Evolutionary conservation across 257 asterid genomes (phyloP), one percentile per base, ranked within the genome.

Genomic region (Nicotiana benthamiana): DNA sequence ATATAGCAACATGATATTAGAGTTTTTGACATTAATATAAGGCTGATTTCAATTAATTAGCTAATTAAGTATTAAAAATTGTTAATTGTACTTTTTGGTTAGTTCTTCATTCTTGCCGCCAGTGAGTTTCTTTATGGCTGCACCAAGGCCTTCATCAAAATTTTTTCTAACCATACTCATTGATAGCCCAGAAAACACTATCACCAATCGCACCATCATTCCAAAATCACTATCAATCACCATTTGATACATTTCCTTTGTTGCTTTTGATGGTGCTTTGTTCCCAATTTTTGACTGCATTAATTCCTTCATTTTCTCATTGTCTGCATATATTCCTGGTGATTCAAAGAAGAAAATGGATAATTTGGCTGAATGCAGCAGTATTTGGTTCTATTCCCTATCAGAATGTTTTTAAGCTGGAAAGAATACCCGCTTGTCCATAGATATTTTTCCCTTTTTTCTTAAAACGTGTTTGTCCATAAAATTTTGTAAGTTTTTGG

Each of bases 311-410:
- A 92, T 86, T 68, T 86, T 88, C 80, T 90, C 92, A 63, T 84
- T 80, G 83, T 93, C 95, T 78, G 97, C 90, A 81, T 90, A 89
- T 56, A 90, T 84, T 81, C 97, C 95, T 93, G 92, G 86, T 82
- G 62, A 1, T 36, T 59, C 68, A 26, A 20, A 84, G 24, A 28
- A 36, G 46, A 1, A 12, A 65, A 5, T 64, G 46, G 72, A 28
- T 64, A 64, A 7, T 64, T 64, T 63, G 76, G 6, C 6, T 68
- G 2, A 36, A 0, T 36, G 1, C 0, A 0, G 54, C 54, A 48
- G 54, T 48, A 11, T 11, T 9, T 2, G 15, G 10, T 48, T 48
- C 53, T 48, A 48, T 10, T 12, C 4, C 16, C 54, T 48, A 48
- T 48, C 54, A 12, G 1, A 48, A 48, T 48, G 17, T 9, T 11